Evolutionary conservation across 768 basidiomycete species (phyloP), one percentile per base, ranked within the genome.

Genomic region (Suillus variegatus): DNA sequence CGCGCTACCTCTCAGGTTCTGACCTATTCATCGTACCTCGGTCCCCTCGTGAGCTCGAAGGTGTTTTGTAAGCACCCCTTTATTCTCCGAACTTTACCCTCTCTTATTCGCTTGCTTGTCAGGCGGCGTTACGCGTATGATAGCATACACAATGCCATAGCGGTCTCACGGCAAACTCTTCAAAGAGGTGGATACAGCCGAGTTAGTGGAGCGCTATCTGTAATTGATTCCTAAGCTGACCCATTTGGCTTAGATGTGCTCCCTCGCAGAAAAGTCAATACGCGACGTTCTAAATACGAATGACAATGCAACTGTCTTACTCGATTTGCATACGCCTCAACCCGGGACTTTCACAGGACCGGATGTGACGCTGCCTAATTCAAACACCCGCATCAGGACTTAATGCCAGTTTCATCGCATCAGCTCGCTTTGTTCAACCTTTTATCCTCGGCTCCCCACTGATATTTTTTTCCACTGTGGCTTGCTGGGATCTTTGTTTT

Each of bases 91-190:
- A 28, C 58, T 47, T 40, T 10, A 56, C 40, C 9, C n/a, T 22
- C 63, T 12, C 54, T 20, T 32, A 63, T 68, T 70, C 9, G 69
- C 60, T 66, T 46, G 55, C 43, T 41, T 36, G 22, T 63, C 73
- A 93, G 92, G 65, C 83, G 87, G 64, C 82, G 91, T 72, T 93
- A 93, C 71, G 85, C 89, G 0, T 87, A 91, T 70, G 92, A 93
- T 67, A 86, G 88, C 13, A 91, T 94, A 63, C 93, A 94, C 75
- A 94, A 93, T 72, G 85, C 86, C 10, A 91, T 94, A 72, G 81
- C 92, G 20, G 84, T 83, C 65, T 88, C 89, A 70, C 88, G 88
- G 54, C 85, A 86, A 22, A 79, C 85, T 20, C 79, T 92, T 18
- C 83, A 87, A 66, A 81, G 84, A 1, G 78, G 85, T 16, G 85